Percentiles rank a stretch among this genome's conserved stretches.
Evolutionary conservation across 1,284 basidiomycete species (phyloP).

Genomic region (Lentinus polychrous): DNA sequence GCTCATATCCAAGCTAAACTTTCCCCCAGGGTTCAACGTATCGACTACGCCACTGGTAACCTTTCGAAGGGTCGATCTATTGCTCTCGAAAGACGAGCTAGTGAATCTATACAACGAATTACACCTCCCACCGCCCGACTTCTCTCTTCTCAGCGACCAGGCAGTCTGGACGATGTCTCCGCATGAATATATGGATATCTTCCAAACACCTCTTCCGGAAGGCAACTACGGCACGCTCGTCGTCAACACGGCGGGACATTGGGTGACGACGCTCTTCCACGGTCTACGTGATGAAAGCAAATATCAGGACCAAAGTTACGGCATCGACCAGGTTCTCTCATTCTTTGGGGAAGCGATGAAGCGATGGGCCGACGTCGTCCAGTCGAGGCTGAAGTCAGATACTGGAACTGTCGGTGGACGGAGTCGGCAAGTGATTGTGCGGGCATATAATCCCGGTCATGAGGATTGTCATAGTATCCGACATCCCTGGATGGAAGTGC

Average conservation of each 20-base stretch:
- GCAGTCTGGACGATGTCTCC: conserved; percentile 44
- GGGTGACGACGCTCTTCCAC: conserved; percentile 49
- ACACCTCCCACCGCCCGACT: conserved; percentile 13
- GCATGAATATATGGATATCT: conserved; percentile 42
- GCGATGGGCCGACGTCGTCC: conserved; percentile 45
- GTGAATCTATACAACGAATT: conserved; percentile 33
- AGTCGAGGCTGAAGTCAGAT: conserved; percentile 19
- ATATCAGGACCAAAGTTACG: conserved; percentile 27
- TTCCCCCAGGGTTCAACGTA: conserved; percentile 49
- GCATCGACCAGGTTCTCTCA: conserved; percentile 43
- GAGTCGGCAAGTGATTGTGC: conserved; percentile 40
- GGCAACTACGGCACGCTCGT: conserved; percentile 53
- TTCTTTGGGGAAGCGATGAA: conserved; percentile 51
- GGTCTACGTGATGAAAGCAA: too few species aligned
- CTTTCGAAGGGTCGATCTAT: conserved; percentile 57
- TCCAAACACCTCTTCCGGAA: conserved; percentile 38
- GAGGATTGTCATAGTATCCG: conserved; percentile 48
- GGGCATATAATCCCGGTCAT: conserved; percentile 60
- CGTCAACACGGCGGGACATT: conserved; percentile 59
- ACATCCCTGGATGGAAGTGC: conserved; percentile 37
- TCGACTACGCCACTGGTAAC: conserved; percentile 51
- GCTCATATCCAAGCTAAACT: conserved; percentile 31
- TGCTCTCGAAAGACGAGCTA: conserved; percentile 45
- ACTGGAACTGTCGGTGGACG: conserved; percentile 15
- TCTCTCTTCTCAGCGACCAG: conserved; percentile 48